These are phyloP conservation scores for Adenanthera pavonina DNA, from an alignment of 306 rosid genomes.

Conservation along the genomic window DNA sequence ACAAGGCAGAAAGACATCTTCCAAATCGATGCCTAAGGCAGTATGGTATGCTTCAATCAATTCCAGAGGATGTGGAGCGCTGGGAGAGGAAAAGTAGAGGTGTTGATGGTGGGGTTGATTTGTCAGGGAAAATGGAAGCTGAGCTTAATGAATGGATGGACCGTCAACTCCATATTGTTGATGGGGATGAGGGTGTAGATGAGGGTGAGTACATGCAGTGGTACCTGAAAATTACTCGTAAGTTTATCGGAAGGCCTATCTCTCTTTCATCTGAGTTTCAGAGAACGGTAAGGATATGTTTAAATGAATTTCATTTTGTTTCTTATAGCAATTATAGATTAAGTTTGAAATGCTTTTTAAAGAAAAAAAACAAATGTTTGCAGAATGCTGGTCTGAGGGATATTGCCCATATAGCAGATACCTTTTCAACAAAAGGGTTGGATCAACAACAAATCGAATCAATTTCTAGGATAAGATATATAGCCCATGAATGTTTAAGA, in stretches of 20 bases:
- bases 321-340: slow-evolving; percentile 30
- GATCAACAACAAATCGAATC: slow-evolving; percentile 80
- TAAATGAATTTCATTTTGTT: slow-evolving; percentile 32
- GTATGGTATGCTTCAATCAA: slow-evolving; percentile 84
- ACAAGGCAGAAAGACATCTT: slow-evolving; percentile 99
- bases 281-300: slow-evolving; percentile 80
- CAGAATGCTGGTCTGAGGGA: slow-evolving; percentile 98
- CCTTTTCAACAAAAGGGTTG: slow-evolving; percentile 85
- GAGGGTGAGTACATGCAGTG: slow-evolving; percentile 92
- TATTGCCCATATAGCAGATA: slow-evolving; percentile 91
- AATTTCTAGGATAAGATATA: slow-evolving; percentile 78
- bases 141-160: slow-evolving; percentile 88
- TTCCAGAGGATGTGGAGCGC: slow-evolving; percentile 89
- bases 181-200: slow-evolving; percentile 73
- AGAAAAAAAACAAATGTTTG: slow-evolving; percentile 47
- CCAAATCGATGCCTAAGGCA: slow-evolving; percentile 93
- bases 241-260: slow-evolving; percentile 96
- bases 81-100: slow-evolving; percentile 99
- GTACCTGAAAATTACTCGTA: slow-evolving; percentile 88
- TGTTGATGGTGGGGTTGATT: slow-evolving; percentile 98
- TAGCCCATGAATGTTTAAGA: slow-evolving; percentile 93
- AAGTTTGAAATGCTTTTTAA: slow-evolving; percentile 53
- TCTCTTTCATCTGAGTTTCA: slow-evolving; percentile 98
- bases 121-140: slow-evolving; percentile 91
- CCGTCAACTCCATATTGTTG: slow-evolving; percentile 73